Conservation (phyloP, 2,329 filamentous ascomycete genomes). For the Fusarium napiforme region DNA sequence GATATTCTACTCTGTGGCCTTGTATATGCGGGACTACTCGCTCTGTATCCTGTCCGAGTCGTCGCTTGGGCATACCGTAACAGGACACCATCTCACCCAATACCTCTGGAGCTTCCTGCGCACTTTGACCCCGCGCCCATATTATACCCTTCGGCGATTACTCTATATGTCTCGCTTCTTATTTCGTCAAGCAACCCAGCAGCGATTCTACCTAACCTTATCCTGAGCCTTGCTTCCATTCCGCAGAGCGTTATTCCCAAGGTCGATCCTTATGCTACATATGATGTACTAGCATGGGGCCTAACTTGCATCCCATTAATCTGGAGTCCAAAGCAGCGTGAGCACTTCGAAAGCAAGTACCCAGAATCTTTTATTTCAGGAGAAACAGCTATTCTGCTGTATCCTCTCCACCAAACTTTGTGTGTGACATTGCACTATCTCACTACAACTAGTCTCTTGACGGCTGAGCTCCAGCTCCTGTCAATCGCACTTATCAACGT, state of each 20-base stretch:
- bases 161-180: constrained; percentile 80
- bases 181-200: constrained; percentile 71
- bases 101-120: constrained; percentile 69
- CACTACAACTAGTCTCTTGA: constrained; percentile 87
- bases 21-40: constrained; percentile 55
- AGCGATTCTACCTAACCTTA: constrained; percentile 79
- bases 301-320: constrained; percentile 76
- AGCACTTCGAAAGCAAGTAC: constrained; percentile 50
- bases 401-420: constrained; percentile 84
- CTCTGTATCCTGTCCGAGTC: constrained; percentile 71
- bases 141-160: constrained; percentile 84
- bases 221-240: constrained; percentile 82
- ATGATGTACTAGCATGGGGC: constrained; percentile 81
- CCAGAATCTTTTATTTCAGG: constrained; percentile 54
- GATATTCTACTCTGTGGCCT: constrained; percentile 56
- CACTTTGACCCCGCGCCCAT: constrained; percentile 92
- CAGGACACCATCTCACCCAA: constrained; percentile 50
- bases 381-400: constrained; percentile 74
- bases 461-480: constrained; percentile 87
- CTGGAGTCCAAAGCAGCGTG: constrained; percentile 40
- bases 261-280: constrained; percentile 64
- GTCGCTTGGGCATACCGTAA: constrained; percentile 59
- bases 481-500: constrained; percentile 86
- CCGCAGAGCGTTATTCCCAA: constrained; percentile 79
- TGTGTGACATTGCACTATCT: constrained; percentile 80